Evolutionary conservation across 2,329 filamentous ascomycete species (phyloP).

Genomic region (Cladosporium sp.): DNA sequence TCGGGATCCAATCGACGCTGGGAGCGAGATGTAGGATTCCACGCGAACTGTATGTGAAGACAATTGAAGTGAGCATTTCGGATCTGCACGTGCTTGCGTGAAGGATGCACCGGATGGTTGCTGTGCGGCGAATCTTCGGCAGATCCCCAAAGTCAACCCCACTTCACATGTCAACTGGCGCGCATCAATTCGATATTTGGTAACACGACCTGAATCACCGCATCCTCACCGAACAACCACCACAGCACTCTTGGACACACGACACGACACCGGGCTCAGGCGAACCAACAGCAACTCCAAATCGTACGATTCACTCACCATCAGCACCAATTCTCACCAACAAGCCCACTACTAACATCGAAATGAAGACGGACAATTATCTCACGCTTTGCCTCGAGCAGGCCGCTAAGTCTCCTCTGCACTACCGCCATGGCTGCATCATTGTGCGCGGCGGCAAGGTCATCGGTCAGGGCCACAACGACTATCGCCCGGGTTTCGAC

Average conservation of each 20-base stretch:
- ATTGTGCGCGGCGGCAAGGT: conserved; percentile 52
- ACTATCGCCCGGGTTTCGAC: conserved; percentile 47
- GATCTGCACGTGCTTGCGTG: no score
- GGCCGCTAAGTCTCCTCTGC: conserved; percentile 47
- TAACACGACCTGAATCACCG: not conserved
- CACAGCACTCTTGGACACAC: not conserved
- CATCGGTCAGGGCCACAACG: conserved; percentile 51
- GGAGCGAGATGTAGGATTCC: no score
- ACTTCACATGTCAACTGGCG: conserved; percentile 2
- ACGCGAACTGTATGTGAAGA: no score
- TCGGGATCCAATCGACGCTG: no score
- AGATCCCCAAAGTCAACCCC: not conserved
- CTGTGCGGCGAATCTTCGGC: not conserved
- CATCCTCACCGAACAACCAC: not conserved
- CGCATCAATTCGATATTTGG: not conserved
- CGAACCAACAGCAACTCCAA: no score
- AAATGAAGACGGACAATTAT: conserved; percentile 47
- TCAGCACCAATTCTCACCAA: not conserved
- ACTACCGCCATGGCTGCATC: conserved; percentile 49
- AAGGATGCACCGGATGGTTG: no score
- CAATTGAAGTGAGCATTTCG: no score
- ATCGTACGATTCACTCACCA: not conserved
- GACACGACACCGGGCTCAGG: no score
- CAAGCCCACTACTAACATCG: conserved; percentile 12
- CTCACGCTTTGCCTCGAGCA: conserved; percentile 50